Evolutionary conservation across 345 rosid species (phyloP).

Genomic region (Salix udensis): DNA sequence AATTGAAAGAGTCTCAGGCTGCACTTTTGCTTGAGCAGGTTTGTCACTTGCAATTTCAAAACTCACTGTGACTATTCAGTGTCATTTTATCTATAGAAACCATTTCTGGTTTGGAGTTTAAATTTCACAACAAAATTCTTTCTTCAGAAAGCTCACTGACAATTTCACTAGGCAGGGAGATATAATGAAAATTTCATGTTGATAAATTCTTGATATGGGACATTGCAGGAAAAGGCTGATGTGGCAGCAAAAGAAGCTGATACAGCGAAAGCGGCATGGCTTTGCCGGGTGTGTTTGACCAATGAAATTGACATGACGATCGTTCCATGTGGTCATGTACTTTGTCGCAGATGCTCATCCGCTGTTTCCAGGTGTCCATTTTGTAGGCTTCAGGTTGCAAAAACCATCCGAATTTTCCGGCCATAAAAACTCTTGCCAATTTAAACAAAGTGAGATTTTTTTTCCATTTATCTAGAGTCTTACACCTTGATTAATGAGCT

Average conservation of each 20-base stretch:
- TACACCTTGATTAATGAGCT: background rate
- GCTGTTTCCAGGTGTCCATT: slow-evolving; percentile 87
- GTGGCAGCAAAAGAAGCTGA: slow-evolving; percentile 71
- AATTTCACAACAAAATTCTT: background rate
- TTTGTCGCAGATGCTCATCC: slow-evolving; percentile 69
- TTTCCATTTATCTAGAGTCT: background rate
- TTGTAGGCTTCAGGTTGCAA: slow-evolving; percentile 68
- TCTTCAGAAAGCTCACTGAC: background rate
- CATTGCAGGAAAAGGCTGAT: slow-evolving; percentile 69
- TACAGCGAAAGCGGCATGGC: slow-evolving; percentile 80
- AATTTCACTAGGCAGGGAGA: background rate
- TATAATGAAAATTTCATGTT: background rate
- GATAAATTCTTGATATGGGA: background rate
- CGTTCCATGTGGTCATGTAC: slow-evolving; percentile 87
- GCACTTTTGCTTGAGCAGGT: slow-evolving; percentile 88
- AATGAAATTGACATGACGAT: slow-evolving; percentile 75
- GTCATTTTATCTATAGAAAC: background rate
- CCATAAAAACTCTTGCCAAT: slow-evolving; percentile 30
- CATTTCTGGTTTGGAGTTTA: background rate
- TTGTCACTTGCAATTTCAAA: slow-evolving; percentile 8
- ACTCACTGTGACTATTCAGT: background rate
- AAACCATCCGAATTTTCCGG: slow-evolving; percentile 67
- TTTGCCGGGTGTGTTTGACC: slow-evolving; percentile 73
- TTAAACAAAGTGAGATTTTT: background rate
- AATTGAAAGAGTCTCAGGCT: slow-evolving; percentile 69